Percentiles rank a stretch among this genome's conserved stretches.
phyloP scores from a whole-genome alignment of 2,329 filamentous ascomycete species.

The Xylaria sp. region DNA sequence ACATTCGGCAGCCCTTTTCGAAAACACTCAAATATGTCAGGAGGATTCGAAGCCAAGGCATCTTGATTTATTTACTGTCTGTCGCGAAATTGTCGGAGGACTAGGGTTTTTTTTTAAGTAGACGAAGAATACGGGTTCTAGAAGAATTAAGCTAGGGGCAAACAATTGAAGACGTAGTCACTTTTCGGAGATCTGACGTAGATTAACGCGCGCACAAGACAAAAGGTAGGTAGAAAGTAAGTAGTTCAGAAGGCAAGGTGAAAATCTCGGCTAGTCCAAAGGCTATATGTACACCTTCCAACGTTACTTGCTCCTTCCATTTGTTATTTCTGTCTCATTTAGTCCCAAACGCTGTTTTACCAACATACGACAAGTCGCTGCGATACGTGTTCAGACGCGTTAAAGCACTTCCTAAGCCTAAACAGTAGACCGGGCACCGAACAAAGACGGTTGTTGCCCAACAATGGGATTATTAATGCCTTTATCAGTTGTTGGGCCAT shows the following conservation, averaged over 20 bases:
- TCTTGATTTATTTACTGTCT: not conserved
- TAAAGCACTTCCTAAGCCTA: slow-evolving; percentile 4
- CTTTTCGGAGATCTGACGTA: not conserved
- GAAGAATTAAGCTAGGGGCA: not conserved
- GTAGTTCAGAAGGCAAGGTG: not conserved
- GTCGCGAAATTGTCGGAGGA: not conserved
- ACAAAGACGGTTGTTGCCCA: slow-evolving; percentile 10
- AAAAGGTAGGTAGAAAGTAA: not conserved
- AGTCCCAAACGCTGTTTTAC: not conserved
- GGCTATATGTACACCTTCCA: not conserved
- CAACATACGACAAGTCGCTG: not conserved
- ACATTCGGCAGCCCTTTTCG: slow-evolving; percentile 29
- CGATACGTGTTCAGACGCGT: not conserved
- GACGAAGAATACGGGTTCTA: not conserved
- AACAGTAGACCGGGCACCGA: slow-evolving; percentile 7
- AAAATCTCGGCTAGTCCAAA: not conserved
- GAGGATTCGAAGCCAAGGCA: slow-evolving; percentile 29
- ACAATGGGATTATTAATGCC: slow-evolving; percentile 1
- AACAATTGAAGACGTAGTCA: not conserved
- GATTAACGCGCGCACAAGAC: not conserved
- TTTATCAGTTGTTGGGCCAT: slow-evolving; percentile 6
- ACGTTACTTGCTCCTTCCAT: not conserved
- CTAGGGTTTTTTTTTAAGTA: not conserved
- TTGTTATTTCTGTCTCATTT: not conserved
- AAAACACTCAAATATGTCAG: slow-evolving; percentile 36